A percentile compares a stretch with the other conserved stretches of the same genome.
phyloP scores from a whole-genome alignment of 2,329 filamentous ascomycete species.

The Knufia petricola region DNA sequence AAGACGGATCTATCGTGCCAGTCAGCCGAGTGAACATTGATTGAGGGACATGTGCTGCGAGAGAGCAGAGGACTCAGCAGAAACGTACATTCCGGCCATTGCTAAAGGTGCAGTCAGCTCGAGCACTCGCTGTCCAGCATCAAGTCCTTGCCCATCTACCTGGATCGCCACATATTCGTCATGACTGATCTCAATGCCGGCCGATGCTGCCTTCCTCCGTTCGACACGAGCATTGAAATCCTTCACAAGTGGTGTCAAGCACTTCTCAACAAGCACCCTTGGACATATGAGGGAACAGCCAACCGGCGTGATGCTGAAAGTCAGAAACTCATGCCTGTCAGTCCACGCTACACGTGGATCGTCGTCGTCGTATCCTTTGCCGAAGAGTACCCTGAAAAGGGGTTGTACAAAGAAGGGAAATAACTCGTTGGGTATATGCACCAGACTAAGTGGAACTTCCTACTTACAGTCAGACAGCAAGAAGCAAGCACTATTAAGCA shows the following conservation, averaged over 20 bases:
- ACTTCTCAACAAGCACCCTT: constrained; percentile 57
- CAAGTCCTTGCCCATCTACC: constrained; percentile 79
- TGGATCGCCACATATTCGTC: constrained; percentile 84
- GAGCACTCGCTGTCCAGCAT: constrained; percentile 82
- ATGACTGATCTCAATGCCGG: constrained; percentile 61
- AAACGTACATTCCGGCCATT: constrained; percentile 67
- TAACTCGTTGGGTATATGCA: constrained; percentile 76
- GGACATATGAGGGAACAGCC: constrained; percentile 92
- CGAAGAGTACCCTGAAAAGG: constrained; percentile 75
- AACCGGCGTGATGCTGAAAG: constrained; percentile 82
- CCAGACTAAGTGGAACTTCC: constrained; percentile 78
- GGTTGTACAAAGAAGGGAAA: constrained; percentile 73
- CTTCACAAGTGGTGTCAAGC: constrained; percentile 65
- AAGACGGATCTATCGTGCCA: constrained; percentile 62
- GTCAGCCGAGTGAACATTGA: constrained; percentile 14
- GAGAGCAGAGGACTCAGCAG: constrained; percentile 2
- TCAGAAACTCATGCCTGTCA: constrained; percentile 68
- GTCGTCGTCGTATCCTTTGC: constrained; percentile 40
- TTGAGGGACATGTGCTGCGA: not conserved
- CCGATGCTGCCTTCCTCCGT: constrained; percentile 24
- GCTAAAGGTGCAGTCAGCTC: constrained; percentile 86
- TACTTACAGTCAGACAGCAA: constrained; percentile 32
- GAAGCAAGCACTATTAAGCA: not conserved
- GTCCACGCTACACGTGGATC: constrained; percentile 31
- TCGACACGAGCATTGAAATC: constrained; percentile 44